Base-by-base conservation (phyloP, 2,329 filamentous ascomycete genomes). In the Aspergillus sp. region DNA sequence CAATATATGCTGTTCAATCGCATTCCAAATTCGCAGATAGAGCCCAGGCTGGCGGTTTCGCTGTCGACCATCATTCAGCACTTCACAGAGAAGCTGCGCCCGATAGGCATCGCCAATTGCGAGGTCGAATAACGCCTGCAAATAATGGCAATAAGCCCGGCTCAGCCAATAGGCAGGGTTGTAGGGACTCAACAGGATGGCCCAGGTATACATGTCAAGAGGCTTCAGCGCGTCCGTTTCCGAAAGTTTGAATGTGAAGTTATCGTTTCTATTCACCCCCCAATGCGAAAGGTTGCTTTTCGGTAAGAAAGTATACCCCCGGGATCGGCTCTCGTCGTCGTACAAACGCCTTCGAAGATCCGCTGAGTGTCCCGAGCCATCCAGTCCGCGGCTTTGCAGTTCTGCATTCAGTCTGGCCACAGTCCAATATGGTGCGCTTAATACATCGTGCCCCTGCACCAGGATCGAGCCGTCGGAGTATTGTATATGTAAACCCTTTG, bases 41-140 rank as follows among this genome's bases (percentile, higher is more conserved):
- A 68, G 47, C 6, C 62, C 64, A 15, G 59, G 58, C 33, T 58
- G 56, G 7, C 45, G 46, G 49, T 55, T 59, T 10, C 60, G 55
- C 22, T 53, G 45, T 3, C 41, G 25, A 5, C 47, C 46, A 48
- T 62, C 60, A 15, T 42, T 43, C 10, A 66, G 45, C 6, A 64
- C 53, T 41, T 69, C 64, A 37, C 62, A 65, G 7, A 69, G 58
- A 46, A 62, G 50, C 41, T 61, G 56, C 3, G 64, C 65, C 12
- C 65, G 64, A 50, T 68, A 65, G 15, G 64, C 64, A 33, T 68
- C 66, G 10, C 66, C 65, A n/a, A 69, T 51, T 6, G 66, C 66
- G 19, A 68, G 59, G 46, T 69, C 66, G 27, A 62, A 67, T 37
- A 59, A 57, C 1, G 56, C 63, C 41, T 58, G 57, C 32, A 60